Base-by-base conservation (phyloP, 2,329 filamentous ascomycete genomes). In the Pyrenophora seminiperda region DNA sequence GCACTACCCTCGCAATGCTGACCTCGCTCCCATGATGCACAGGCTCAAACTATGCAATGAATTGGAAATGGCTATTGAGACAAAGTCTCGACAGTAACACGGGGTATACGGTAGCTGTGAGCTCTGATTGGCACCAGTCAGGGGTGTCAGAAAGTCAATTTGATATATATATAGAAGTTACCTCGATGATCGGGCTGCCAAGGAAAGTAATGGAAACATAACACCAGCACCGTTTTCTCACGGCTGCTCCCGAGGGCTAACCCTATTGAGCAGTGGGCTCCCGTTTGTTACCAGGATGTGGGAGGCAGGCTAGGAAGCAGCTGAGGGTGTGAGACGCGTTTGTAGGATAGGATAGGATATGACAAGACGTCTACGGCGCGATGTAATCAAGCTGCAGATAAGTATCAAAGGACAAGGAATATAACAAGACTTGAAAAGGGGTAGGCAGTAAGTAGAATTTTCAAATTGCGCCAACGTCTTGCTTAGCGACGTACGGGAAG, bases 201-300 rank as follows among this genome's bases (percentile, higher is more conserved):
- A 32, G 22, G 54, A 53, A 48, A 54, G 44, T 29, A 43, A 50
- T 50, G n/a, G 46, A 56, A 56, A 38, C 40, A 48, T 27, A 44
- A 38, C 36, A n/a, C n/a, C n/a, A n/a, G 13, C 17, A 19, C 41
- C 6, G 18, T 17, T 42, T 56, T 49, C 51, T 56, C 49, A 56
- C 61, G 63, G 63, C 31, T 57, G 45, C 58, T 63, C 63, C 63
- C 63, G 63, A 22, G 36, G 40, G 30, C 56, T 65, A 65, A 41
- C 55, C 54, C 19, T 39, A 43, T 55, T 43, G 31, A 49, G 32
- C 24, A 15, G 45, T 9, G 30, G 36, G 22, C 10, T 14, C 14
- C 30, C 14, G 31, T 29, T 27, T 9, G 7, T 27, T 11, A 2
- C 17, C 18, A 7, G 37, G 18, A 37, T 30, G 22, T 38, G 30